Base-by-base conservation (phyloP, 768 basidiomycete species). In the Mycena filopes region DNA sequence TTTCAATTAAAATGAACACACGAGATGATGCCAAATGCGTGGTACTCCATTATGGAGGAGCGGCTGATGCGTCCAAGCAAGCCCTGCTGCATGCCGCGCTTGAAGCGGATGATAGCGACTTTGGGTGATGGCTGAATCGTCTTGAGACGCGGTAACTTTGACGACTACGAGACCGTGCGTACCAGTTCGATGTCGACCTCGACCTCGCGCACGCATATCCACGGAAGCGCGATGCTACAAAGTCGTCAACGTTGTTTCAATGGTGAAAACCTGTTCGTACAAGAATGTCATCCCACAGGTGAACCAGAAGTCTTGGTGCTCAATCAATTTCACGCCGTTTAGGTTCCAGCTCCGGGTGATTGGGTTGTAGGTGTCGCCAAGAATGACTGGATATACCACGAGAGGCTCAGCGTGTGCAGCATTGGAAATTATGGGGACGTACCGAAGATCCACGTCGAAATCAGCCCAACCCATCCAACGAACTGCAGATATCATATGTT, bases 71-170 rank as follows among this genome's bases (percentile, higher is more conserved):
- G 86, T 23, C 88, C 88, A 36, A 93, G 81, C 29, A 94, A 81
- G 60, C 92, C 91, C 74, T 93, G 92, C 73, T 93, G 92, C 91
- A 94, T 93, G 54, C 92, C 92, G 70, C 92, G 87, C 75, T 87
- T 82, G 78, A 94, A 93, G 33, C 91, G 89, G 71, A 94, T 81
- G 65, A 94, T 83, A 8, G 91, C 92, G 9, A 91, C 92, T 74
- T 93, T 93, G 20, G 88, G 82, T 18, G 92, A 93, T 29, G 92
- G 92, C 91, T 93, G 70, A 43, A 56, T 49, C 31, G 49, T 60
- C 58, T 51, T 42, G 65, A 54, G 31, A 57, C 55, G 66, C 49
- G 61, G 47, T 36, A 51, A 46, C 20, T 13, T 41, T 7, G 25
- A 31, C 36, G 20, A 18, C 33, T n/a, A n/a, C n/a, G n/a, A n/a